phyloP scores from a whole-genome alignment of 305 asterid genomes.

The Rubia tinctorum region DNA sequence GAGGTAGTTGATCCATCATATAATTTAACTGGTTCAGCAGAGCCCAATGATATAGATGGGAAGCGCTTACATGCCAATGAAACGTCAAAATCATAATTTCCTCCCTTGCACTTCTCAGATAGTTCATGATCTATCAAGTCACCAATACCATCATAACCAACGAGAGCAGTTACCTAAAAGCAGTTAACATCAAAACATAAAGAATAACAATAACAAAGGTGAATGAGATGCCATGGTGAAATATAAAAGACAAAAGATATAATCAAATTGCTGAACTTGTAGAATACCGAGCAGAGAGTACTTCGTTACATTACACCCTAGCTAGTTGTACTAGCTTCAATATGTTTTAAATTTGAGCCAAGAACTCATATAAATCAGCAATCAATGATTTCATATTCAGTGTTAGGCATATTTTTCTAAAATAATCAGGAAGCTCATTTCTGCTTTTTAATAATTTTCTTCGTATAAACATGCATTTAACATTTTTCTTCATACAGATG shows the following conservation, averaged over 20 bases:
- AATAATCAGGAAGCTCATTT: not conserved
- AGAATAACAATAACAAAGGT: slow-evolving; percentile 10
- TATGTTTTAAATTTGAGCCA: not conserved
- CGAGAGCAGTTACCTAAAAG: slow-evolving; percentile 59
- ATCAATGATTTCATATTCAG: not conserved
- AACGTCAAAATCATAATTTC: slow-evolving; percentile 47
- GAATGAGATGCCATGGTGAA: not conserved
- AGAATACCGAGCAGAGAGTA: not conserved
- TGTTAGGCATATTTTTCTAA: not conserved
- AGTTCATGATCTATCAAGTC: slow-evolving; percentile 48
- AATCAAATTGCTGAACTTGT: not conserved
- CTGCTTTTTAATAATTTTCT: not conserved
- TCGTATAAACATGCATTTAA: not conserved
- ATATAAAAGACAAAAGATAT: not conserved
- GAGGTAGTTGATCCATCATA: slow-evolving; percentile 55
- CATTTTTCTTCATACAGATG: not conserved
- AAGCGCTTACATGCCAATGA: slow-evolving; percentile 61
- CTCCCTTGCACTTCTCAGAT: slow-evolving; percentile 30
- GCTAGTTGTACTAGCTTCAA: not conserved
- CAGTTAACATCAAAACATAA: slow-evolving; percentile 26
- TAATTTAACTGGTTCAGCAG: slow-evolving; percentile 64
- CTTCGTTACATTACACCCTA: not conserved
- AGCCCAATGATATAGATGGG: slow-evolving; percentile 72
- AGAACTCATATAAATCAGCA: not conserved
- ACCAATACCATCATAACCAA: slow-evolving; percentile 61